Conservation (phyloP, 2,329 filamentous ascomycete species). For the Fusarium cicatricum region DNA sequence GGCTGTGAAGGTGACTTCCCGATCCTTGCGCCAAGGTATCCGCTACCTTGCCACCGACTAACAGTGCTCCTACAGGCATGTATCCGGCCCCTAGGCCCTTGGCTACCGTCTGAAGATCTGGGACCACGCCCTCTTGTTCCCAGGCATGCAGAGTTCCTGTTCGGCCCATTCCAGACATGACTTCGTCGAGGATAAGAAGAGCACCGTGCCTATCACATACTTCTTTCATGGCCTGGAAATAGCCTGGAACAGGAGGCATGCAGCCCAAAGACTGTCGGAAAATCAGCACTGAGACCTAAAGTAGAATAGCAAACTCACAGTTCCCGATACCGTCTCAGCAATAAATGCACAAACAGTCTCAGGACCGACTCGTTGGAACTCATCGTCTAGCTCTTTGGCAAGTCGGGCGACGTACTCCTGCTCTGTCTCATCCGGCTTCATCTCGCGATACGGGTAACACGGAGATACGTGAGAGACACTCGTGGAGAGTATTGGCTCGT, state of each 20-base stretch:
- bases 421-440: slow-evolving; percentile 44
- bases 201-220: slow-evolving; percentile 65
- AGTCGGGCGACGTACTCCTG: slow-evolving; percentile 35
- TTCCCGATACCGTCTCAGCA: slow-evolving; percentile 33
- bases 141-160: slow-evolving; percentile 69
- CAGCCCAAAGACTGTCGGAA: slow-evolving; percentile 25
- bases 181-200: slow-evolving; percentile 64
- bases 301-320: slow-evolving; percentile 1
- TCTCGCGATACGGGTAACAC: slow-evolving; percentile 39
- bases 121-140: slow-evolving; percentile 63
- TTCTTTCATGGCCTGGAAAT: slow-evolving; percentile 59
- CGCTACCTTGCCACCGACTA: slow-evolving; percentile 17
- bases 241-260: slow-evolving; percentile 49
- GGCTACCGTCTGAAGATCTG: slow-evolving; percentile 72
- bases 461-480: slow-evolving; percentile 43
- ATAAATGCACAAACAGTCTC: slow-evolving; percentile 33
- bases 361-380: slow-evolving; percentile 25
- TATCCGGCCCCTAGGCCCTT: slow-evolving; percentile 64
- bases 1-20: slow-evolving; percentile 61
- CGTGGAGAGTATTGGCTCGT: slow-evolving; percentile 36
- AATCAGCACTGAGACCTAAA: slow-evolving; percentile 26
- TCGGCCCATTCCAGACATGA: slow-evolving; percentile 75
- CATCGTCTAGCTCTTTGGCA: slow-evolving; percentile 26
- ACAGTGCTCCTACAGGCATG: slow-evolving; percentile 23
- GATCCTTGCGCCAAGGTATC: slow-evolving; percentile 18